A percentile compares a stretch with the other conserved stretches of the same genome.
phyloP scores from a whole-genome alignment of 2,329 filamentous ascomycete species.

The Acrocalymma vagum region DNA sequence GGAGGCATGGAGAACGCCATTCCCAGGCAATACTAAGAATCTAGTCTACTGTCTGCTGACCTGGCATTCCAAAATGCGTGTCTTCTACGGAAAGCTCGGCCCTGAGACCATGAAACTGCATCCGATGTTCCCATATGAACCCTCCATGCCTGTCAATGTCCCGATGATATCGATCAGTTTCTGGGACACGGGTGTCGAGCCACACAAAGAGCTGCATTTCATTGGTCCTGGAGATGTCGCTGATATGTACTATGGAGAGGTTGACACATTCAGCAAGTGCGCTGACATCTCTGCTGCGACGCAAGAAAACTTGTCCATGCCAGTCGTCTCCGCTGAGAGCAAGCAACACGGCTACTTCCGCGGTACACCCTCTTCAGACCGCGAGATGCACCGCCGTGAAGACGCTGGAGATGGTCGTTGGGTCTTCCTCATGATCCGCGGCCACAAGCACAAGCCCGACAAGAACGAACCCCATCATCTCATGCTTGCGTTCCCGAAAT shows the following conservation, averaged over 20 bases:
- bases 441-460: not conserved
- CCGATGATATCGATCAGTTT: constrained; percentile 26
- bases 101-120: constrained; percentile 20
- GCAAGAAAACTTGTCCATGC: not conserved
- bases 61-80: constrained; percentile 27
- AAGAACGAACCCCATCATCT: constrained; percentile 11
- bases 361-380: not conserved
- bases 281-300: not conserved
- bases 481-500: constrained; percentile 21
- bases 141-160: constrained; percentile 17
- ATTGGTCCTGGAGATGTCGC: constrained; percentile 25
- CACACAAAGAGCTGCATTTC: constrained; percentile 26
- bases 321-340: too few species aligned
- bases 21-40: constrained; percentile 23
- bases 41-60: constrained; percentile 24
- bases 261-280: constrained; percentile 25
- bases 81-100: constrained; percentile 13
- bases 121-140: constrained; percentile 21
- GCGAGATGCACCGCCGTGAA: constrained; percentile 6
- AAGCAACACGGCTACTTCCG: too few species aligned
- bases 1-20: constrained; percentile 8
- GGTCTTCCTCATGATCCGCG: constrained; percentile 24
- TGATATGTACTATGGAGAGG: constrained; percentile 26
- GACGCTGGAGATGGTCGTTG: constrained; percentile 21
- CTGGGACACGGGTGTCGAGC: constrained; percentile 24